Evolutionary conservation across 2,329 filamentous ascomycete genomes (phyloP).

Genomic region (Penicillium thymicola): DNA sequence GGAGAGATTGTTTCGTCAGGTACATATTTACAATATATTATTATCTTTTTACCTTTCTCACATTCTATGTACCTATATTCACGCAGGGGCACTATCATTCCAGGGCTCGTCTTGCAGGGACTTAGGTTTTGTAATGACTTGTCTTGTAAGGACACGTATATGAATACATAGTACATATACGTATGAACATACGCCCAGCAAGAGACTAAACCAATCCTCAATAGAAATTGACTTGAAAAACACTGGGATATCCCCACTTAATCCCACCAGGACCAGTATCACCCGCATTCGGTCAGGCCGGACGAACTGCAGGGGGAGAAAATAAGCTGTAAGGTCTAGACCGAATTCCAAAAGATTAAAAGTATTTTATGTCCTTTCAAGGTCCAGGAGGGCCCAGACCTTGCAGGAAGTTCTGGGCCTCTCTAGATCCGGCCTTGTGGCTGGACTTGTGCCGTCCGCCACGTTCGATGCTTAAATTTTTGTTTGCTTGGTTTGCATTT

Average conservation of each 20-base stretch:
- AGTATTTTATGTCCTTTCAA: constrained; percentile 12
- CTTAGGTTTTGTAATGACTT: neutral
- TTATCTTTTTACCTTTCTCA: constrained; percentile 2
- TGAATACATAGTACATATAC: neutral
- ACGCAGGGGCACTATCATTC: neutral
- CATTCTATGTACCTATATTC: neutral
- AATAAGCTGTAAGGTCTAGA: constrained; percentile 24
- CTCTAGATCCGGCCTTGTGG: constrained; percentile 12
- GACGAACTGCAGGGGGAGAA: constrained; percentile 13
- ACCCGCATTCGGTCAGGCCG: neutral
- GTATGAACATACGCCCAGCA: neutral
- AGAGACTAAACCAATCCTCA: neutral
- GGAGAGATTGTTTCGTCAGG: constrained; percentile 15
- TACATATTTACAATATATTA: constrained; percentile 22
- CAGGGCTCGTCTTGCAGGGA: neutral
- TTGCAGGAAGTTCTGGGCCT: constrained; percentile 29
- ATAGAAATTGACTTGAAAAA: neutral
- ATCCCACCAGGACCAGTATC: neutral
- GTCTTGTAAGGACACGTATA: neutral
- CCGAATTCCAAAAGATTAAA: constrained; percentile 14
- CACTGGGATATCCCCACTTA: neutral
- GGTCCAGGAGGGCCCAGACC: constrained; percentile 33
- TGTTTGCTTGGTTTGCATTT: neutral
- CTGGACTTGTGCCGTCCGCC: neutral
- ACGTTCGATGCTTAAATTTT: neutral